Conservation (phyloP, 2,329 filamentous ascomycete species). For the Ceratocystiopsis minuta region DNA sequence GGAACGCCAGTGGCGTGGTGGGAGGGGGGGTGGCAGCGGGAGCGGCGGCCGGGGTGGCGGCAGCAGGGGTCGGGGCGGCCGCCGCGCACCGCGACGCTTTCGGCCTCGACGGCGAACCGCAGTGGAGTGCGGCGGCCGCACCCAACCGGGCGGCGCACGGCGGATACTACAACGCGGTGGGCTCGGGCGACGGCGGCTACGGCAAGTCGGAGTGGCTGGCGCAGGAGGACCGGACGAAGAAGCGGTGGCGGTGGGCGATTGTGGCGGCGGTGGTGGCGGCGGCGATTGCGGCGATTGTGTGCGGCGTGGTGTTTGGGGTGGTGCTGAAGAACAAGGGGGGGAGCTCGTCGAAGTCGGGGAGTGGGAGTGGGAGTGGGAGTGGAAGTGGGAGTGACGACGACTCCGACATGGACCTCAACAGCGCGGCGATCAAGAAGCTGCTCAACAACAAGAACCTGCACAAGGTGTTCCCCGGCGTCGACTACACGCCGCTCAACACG, state of each 20-base stretch:
- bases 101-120: too few species aligned
- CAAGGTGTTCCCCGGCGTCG: conserved; percentile 87
- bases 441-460: conserved; percentile 68
- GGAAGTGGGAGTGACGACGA: too few species aligned
- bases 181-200: conserved; percentile 9
- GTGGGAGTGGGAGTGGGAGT: too few species aligned
- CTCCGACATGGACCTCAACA: conserved; percentile 51
- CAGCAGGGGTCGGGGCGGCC: conserved; percentile 15
- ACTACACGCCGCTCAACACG: conserved; percentile 82
- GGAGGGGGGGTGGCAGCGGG: too few species aligned
- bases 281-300: conserved; percentile 52
- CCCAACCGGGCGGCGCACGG: not conserved
- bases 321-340: conserved; percentile 33
- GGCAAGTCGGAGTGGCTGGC: conserved; percentile 45
- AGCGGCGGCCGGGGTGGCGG: conserved; percentile 10
- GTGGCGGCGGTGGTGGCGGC: conserved; percentile 44
- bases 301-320: conserved; percentile 57
- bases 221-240: conserved; percentile 38
- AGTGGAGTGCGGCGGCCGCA: too few species aligned
- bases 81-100: not conserved
- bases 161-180: conserved; percentile 38
- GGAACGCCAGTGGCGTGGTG: too few species aligned
- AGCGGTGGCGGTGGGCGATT: conserved; percentile 54
- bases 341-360: conserved; percentile 33
- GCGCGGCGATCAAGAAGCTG: conserved; percentile 54